A percentile compares a stretch with the other conserved stretches of the same genome.
phyloP scores from a whole-genome alignment of 148 eudicot species.

The Suaeda aralocaspica region DNA sequence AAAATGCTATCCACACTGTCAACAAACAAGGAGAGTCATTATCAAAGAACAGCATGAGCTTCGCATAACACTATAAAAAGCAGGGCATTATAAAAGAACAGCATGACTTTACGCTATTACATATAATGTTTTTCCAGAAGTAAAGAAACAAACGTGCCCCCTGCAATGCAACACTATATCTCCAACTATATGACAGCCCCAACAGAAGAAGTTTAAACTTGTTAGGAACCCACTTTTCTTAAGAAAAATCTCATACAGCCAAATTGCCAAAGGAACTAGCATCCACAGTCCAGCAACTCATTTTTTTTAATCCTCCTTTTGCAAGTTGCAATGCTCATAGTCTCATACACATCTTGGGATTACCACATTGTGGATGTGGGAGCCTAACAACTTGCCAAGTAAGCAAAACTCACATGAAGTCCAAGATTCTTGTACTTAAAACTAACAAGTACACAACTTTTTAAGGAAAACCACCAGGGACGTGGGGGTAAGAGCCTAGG shows the following conservation, averaged over 20 bases:
- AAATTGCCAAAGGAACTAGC: not conserved
- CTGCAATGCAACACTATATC: not conserved
- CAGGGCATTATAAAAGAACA: not conserved
- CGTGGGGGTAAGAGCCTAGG: not conserved
- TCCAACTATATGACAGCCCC: not conserved
- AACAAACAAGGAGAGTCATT: not conserved
- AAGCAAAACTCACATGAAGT: not conserved
- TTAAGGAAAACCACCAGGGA: not conserved
- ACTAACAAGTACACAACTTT: not conserved
- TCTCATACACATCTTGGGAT: not conserved
- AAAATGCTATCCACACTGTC: too few species aligned
- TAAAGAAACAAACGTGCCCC: not conserved
- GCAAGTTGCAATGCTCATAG: too few species aligned
- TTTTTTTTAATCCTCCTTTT: not conserved
- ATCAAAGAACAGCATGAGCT: not conserved
- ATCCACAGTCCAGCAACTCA: not conserved
- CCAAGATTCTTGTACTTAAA: not conserved
- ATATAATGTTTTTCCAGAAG: not conserved
- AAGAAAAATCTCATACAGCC: not conserved
- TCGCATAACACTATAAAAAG: not conserved
- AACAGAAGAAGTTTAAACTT: not conserved
- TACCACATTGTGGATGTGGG: not conserved
- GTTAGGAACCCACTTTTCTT: not conserved
- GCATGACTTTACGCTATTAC: too few species aligned
- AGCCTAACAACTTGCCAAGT: not conserved